Base-by-base conservation (phyloP, 2,329 filamentous ascomycete genomes). In the Botrytis tulipae region DNA sequence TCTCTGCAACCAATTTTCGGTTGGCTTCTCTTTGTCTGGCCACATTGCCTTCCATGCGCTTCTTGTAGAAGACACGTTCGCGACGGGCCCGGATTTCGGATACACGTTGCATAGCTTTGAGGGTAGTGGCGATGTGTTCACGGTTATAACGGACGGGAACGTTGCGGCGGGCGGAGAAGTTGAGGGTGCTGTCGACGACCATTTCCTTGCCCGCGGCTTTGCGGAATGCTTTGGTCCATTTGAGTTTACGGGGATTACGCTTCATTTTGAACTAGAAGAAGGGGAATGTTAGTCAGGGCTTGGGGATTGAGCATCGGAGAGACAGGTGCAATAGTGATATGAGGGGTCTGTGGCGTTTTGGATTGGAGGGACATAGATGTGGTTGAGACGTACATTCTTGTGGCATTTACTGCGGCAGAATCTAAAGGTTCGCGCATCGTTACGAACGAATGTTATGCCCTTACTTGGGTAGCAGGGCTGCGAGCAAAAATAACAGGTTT, bases 151-250 rank as follows among this genome's bases (percentile, higher is more conserved):
- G 93, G 75, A 97, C 90, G 77, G 96, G 96, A 46, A 97, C 90
- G 87, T 99, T 98, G 86, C 96, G 93, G 82, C 94, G 92, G 78
- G 94, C 93, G 76, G 93, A 92, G 85, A 98, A 97, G 81, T 94
- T 92, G 75, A 99, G 91, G 46, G 95, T 97, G 80, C 90, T 92
- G 87, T 99, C 96, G 84, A 98, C 95, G 73, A 93, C 93, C 93
- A 97, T 90, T 82, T 90, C 88, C 86, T 94, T 97, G 85, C 93
- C 93, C 73, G 92, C 91, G 29, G 92, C 89, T 82, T 91, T 92
- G 81, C 94, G 92, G 88, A 95, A 95, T 70, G 93, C 91, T 87
- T 98, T 97, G 76, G 95, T 98, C 96, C 95, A 98, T 84, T 94
- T 96, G 79, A 98, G 89, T 84, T 98, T 97, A 82, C 95, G 91